Evolutionary conservation across 768 basidiomycete species (phyloP), one percentile per base, ranked within the genome.

Genomic region (Leccinum disarticulatum): DNA sequence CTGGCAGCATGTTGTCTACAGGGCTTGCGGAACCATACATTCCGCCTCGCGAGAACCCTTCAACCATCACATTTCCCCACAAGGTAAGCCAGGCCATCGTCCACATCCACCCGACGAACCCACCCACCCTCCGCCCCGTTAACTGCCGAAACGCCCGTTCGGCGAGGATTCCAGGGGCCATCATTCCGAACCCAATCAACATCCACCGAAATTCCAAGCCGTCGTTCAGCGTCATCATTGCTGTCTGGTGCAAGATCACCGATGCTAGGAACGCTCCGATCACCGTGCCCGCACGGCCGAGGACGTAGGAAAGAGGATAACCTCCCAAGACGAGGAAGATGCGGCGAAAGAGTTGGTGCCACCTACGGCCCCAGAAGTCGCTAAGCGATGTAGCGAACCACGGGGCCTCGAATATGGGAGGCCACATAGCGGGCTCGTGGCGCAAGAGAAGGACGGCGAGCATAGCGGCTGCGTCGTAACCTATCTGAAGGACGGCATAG

Each of bases 241-340:
- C 78, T 6, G 80, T 49, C 56, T 83, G 76, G 60, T 90, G 88
- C 13, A 87, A 66, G 9, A 85, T 36, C 2, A 77, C 86, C 0
- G 88, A 89, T 4, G 80, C 67, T 1, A 82, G 59, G 67, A 88
- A 89, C 6, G 79, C 78, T 9, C 86, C 85, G 2, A 88, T 43
- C 2, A 87, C 72, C 1, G 70, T 74, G 2, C 82, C 85, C 1
- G 67, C 55, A 10, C 80, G 78, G 3, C 87, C 86, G 17, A 81
- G 64, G 11, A 85, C 43, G 31, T 70, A 59, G 22, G 66, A 69
- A 19, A 72, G 52, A 2, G 73, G 74, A 13, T 56, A 57, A 3
- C 66, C 67, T 13, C 77, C 79, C 6, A 74, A 28, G 49, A 76
- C 50, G 59, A 77, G 28, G 8, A 51, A 77, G 3, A 47, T 31